These are phyloP conservation scores for Eucalyptus caleyi DNA, from an alignment of 345 rosid genomes.

Conservation along the genomic window DNA sequence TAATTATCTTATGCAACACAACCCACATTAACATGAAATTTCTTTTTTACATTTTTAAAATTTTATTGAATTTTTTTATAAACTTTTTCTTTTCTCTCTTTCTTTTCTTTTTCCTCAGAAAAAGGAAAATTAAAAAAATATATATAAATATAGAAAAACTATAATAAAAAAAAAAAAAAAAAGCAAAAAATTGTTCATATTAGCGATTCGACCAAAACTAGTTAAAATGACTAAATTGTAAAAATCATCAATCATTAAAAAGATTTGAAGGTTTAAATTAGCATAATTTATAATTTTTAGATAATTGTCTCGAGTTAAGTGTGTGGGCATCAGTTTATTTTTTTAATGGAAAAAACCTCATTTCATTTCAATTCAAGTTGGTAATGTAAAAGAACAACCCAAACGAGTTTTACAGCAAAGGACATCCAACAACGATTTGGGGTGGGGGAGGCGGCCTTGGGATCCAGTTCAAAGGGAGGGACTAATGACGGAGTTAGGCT, in stretches of 20 bases:
- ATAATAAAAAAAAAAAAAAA: too few relatives aligned
- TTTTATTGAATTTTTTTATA: too few relatives aligned
- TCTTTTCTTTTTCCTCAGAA: too few relatives aligned
- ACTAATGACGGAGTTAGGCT: not conserved
- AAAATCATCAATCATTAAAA: too few relatives aligned
- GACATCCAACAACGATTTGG: not conserved
- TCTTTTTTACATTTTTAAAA: too few relatives aligned
- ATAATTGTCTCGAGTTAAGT: too few relatives aligned
- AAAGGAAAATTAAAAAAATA: too few relatives aligned
- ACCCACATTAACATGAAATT: accelerated
- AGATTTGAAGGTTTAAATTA: accelerated
- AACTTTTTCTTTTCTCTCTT: accelerated
- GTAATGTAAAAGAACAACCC: not conserved
- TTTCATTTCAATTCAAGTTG: not conserved
- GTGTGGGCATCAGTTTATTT: not conserved
- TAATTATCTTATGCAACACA: accelerated
- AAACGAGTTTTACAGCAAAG: not conserved
- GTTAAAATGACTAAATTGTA: accelerated
- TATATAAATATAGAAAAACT: too few relatives aligned
- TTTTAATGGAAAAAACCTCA: not conserved
- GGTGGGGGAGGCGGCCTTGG: too few relatives aligned
- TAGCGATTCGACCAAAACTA: too few relatives aligned
- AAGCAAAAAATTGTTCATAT: too few relatives aligned
- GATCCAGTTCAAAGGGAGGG: not conserved
- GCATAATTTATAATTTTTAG: too few relatives aligned